A percentile compares a stretch with the other conserved stretches of the same genome.
Conservation (phyloP, 2,329 filamentous ascomycete genomes). For the Aspergillus eucalypticola region DNA sequence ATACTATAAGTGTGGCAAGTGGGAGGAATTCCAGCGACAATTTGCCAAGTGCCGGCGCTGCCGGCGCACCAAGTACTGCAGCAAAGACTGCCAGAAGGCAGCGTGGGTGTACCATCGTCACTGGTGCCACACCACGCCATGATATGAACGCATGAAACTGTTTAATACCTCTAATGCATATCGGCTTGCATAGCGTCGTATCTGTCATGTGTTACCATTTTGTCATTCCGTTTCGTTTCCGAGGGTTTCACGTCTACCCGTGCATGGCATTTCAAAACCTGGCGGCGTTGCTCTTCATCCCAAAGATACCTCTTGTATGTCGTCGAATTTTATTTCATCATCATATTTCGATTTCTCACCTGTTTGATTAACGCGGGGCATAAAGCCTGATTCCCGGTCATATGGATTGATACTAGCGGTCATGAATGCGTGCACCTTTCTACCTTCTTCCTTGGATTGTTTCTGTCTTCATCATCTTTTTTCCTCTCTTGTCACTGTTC, state of each 20-base stretch:
- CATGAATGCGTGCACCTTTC: slow-evolving; percentile 23
- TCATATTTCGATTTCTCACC: not conserved
- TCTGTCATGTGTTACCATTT: slow-evolving; percentile 26
- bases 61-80: slow-evolving; percentile 97
- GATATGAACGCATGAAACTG: slow-evolving; percentile 31
- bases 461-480: slow-evolving; percentile 4
- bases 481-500: slow-evolving; percentile 8
- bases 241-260: slow-evolving; percentile 30
- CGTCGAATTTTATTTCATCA: slow-evolving; percentile 18
- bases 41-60: slow-evolving; percentile 98
- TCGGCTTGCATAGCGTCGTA: slow-evolving; percentile 41
- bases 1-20: slow-evolving; percentile 97
- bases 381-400: slow-evolving; percentile 17
- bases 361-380: slow-evolving; percentile 23
- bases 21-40: slow-evolving; percentile 94
- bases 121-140: slow-evolving; percentile 69
- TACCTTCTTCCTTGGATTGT: not conserved
- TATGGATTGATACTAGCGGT: slow-evolving; percentile 24
- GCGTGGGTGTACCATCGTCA: slow-evolving; percentile 98
- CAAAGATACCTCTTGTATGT: slow-evolving; percentile 43
- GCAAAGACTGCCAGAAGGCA: slow-evolving; percentile 98
- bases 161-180: slow-evolving; percentile 38
- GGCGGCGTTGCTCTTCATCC: slow-evolving; percentile 39
- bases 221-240: slow-evolving; percentile 28
- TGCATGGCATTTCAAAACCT: slow-evolving; percentile 41